Evolutionary conservation across 2,329 filamentous ascomycete genomes (phyloP).

Genomic region (Cladosporium sp.): DNA sequence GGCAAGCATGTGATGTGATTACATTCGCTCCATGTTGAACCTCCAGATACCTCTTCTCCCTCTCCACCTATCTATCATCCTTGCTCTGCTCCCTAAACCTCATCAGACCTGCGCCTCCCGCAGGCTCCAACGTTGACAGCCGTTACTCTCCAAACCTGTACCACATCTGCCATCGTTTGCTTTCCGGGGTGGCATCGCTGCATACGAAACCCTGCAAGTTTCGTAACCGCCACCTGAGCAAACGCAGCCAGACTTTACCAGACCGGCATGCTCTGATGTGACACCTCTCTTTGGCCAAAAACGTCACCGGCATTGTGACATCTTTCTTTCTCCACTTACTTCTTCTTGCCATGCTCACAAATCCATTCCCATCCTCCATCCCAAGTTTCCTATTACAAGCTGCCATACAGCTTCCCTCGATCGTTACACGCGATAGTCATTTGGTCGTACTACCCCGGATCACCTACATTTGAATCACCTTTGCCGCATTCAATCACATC

Average conservation of each 20-base stretch:
- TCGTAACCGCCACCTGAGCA: constrained; percentile 12
- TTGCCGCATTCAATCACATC: no score
- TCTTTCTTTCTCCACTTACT: background rate
- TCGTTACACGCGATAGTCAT: constrained; percentile 2
- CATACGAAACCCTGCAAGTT: constrained; percentile 11
- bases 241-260: constrained; percentile 9
- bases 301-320: background rate
- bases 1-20: no score
- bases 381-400: background rate
- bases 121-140: constrained; percentile 13
- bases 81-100: background rate
- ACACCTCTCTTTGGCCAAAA: background rate
- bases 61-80: background rate
- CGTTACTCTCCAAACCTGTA: constrained; percentile 13
- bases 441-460: background rate
- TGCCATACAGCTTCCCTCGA: background rate
- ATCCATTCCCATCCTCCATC: background rate
- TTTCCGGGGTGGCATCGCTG: background rate
- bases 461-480: background rate
- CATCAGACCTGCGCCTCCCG: constrained; percentile 3
- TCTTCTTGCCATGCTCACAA: background rate
- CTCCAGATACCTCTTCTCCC: background rate
- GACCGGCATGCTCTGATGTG: constrained; percentile 7
- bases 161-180: constrained; percentile 8
- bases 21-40: no score